Percentiles rank a stretch among this genome's conserved stretches.
Evolutionary conservation across 2,329 filamentous ascomycete species (phyloP).

Genomic region (Pseudogymnoascus verrucosus): DNA sequence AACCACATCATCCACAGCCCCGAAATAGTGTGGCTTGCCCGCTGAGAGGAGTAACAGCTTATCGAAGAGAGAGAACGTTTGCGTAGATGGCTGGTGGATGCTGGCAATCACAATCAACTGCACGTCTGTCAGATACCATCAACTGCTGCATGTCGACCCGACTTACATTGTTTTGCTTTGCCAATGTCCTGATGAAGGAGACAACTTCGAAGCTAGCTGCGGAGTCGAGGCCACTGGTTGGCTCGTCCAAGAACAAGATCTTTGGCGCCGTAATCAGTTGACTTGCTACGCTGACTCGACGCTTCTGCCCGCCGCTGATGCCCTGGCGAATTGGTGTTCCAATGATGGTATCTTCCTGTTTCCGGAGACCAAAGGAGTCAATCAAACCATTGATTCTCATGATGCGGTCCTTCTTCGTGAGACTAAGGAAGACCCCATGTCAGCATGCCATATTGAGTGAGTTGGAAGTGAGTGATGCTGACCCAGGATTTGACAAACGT

Average conservation of each 20-base stretch:
- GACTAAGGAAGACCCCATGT: background rate
- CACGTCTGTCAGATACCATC: slow-evolving; percentile 20
- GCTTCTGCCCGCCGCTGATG: slow-evolving; percentile 49
- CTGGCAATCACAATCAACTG: slow-evolving; percentile 71
- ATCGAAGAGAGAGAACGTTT: slow-evolving; percentile 74
- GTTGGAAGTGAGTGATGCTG: slow-evolving; percentile 15
- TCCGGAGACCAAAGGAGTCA: slow-evolving; percentile 59
- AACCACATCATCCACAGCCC: slow-evolving; percentile 47
- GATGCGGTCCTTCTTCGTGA: slow-evolving; percentile 6
- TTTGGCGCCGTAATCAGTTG: slow-evolving; percentile 48
- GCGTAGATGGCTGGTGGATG: slow-evolving; percentile 78
- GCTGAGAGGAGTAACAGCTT: slow-evolving; percentile 65
- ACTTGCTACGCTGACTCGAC: slow-evolving; percentile 47
- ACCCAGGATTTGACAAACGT: slow-evolving; percentile 50
- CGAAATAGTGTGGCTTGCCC: slow-evolving; percentile 67
- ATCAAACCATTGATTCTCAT: slow-evolving; percentile 45
- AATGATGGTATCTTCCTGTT: slow-evolving; percentile 61
- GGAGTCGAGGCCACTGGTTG: slow-evolving; percentile 46
- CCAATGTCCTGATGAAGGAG: slow-evolving; percentile 59
- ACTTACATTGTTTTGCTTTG: slow-evolving; percentile 54
- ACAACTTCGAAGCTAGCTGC: slow-evolving; percentile 69
- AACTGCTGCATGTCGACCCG: slow-evolving; percentile 11
- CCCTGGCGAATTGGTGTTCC: slow-evolving; percentile 64
- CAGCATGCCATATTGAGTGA: background rate
- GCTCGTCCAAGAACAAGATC: slow-evolving; percentile 47